Evolutionary conservation across 345 rosid species (phyloP).

Genomic region (Citrus trifoliata): DNA sequence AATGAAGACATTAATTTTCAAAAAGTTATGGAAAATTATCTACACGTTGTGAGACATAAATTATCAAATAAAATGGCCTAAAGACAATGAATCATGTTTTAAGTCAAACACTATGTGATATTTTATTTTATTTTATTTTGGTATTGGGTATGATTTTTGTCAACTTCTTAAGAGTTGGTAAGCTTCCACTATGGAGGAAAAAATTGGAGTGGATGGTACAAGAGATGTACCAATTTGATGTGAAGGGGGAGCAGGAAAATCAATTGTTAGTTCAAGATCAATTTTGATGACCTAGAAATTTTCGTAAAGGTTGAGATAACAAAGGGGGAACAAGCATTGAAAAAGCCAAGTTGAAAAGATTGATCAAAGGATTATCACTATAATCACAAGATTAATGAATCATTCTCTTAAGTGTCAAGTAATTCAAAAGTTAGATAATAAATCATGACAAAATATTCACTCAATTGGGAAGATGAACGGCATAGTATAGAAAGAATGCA

Average conservation of each 20-base stretch:
- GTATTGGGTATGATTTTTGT: background rate
- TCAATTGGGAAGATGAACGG: background rate
- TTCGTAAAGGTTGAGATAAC: background rate
- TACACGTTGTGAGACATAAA: background rate
- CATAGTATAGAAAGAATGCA: background rate
- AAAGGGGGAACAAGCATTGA: background rate
- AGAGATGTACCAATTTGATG: background rate
- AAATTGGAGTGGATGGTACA: background rate
- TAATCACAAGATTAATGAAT: background rate
- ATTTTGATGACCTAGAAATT: background rate
- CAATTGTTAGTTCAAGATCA: background rate
- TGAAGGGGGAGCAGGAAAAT: background rate
- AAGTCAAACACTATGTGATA: background rate
- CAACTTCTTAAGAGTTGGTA: slow-evolving; percentile 16
- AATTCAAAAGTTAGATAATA: background rate
- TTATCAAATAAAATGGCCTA: background rate
- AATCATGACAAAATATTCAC: background rate
- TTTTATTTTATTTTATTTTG: background rate
- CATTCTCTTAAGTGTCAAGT: background rate
- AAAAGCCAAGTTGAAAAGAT: slow-evolving; percentile 3
- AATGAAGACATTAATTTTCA: too few relatives aligned
- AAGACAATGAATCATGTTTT: background rate
- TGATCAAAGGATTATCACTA: background rate
- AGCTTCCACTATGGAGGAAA: slow-evolving; percentile 10
- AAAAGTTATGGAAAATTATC: too few relatives aligned